A percentile compares a stretch with the other conserved stretches of the same genome.
These are phyloP conservation scores for Pseudocercospora ulei DNA, from an alignment of 2,329 filamentous ascomycete genomes.

Conservation along the genomic window DNA sequence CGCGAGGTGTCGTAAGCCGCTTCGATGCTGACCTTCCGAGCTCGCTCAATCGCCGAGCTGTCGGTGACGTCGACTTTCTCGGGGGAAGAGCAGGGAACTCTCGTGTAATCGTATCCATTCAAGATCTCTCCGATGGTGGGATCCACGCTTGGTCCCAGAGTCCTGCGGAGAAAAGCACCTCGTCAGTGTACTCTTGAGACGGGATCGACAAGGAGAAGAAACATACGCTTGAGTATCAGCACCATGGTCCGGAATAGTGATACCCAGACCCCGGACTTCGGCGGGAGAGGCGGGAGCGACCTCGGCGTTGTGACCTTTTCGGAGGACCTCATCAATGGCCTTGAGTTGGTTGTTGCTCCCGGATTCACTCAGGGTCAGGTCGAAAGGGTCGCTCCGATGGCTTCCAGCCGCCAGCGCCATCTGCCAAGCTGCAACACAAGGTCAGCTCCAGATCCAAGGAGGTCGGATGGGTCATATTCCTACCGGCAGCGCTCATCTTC, in stretches of 20 bases:
- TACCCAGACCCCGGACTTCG: constrained; percentile 16
- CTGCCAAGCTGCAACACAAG: neutral
- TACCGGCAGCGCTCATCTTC: constrained; percentile 7
- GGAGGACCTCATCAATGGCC: constrained; percentile 17
- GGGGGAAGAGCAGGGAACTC: constrained; percentile 10
- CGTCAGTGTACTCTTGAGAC: constrained; percentile 33
- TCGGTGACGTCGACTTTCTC: constrained; percentile 7
- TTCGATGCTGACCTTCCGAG: neutral
- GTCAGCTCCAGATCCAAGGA: neutral
- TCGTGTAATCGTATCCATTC: constrained; percentile 27
- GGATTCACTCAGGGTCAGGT: constrained; percentile 26
- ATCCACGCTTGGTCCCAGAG: constrained; percentile 20
- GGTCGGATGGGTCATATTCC: too few relatives aligned
- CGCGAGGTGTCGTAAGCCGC: constrained; percentile 5
- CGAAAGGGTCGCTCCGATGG: constrained; percentile 24
- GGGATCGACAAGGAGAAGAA: constrained; percentile 23
- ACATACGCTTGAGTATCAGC: constrained; percentile 31
- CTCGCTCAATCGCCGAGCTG: constrained; percentile 11
- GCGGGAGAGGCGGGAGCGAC: constrained; percentile 8
- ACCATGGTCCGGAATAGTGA: constrained; percentile 15
- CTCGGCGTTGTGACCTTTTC: constrained; percentile 16
- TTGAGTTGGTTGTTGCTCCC: constrained; percentile 16
- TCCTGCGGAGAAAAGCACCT: constrained; percentile 29
- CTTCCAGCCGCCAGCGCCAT: constrained; percentile 3
- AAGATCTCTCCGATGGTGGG: constrained; percentile 26